Conservation (phyloP, 169 alveolate species). For the Cryptosporidium xiaoi region DNA sequence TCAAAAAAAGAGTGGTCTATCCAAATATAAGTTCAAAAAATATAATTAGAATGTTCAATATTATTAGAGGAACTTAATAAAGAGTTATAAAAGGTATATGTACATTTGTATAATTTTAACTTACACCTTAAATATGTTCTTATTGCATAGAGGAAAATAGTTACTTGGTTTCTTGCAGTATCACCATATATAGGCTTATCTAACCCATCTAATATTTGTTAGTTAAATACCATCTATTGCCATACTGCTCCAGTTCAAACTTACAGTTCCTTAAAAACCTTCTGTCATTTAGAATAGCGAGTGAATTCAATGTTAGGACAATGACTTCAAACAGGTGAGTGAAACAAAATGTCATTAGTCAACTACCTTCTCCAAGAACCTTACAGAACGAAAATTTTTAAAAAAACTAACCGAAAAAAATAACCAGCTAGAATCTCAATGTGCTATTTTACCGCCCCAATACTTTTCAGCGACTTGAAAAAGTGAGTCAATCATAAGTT, state of each 20-base stretch:
- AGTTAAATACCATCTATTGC: background rate
- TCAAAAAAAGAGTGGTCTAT: background rate
- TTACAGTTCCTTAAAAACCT: conserved; percentile 65
- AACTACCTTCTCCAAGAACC: too few relatives aligned
- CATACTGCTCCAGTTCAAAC: background rate
- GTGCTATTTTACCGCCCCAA: background rate
- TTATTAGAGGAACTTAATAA: conserved; percentile 48
- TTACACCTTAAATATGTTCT: conserved; percentile 72
- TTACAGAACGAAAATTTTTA: background rate
- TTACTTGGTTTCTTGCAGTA: conserved; percentile 54
- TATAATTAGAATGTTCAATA: conserved; percentile 47
- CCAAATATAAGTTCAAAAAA: conserved; percentile 70
- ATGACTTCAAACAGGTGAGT: conserved; percentile 68
- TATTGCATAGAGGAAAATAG: conserved; percentile 66
- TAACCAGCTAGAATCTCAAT: background rate
- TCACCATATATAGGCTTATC: conserved; percentile 73
- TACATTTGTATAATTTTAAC: background rate
- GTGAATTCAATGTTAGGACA: conserved; percentile 52
- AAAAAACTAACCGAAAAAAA: background rate
- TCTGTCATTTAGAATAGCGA: conserved; percentile 63
- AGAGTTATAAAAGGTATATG: background rate
- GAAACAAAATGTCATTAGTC: conserved; percentile 47
- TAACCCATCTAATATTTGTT: conserved; percentile 41
- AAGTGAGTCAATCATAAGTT: background rate
- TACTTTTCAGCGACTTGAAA: background rate